These are phyloP conservation scores for Furcasterigmium furcatum DNA, from an alignment of 2,329 filamentous ascomycete species.

Conservation along the genomic window DNA sequence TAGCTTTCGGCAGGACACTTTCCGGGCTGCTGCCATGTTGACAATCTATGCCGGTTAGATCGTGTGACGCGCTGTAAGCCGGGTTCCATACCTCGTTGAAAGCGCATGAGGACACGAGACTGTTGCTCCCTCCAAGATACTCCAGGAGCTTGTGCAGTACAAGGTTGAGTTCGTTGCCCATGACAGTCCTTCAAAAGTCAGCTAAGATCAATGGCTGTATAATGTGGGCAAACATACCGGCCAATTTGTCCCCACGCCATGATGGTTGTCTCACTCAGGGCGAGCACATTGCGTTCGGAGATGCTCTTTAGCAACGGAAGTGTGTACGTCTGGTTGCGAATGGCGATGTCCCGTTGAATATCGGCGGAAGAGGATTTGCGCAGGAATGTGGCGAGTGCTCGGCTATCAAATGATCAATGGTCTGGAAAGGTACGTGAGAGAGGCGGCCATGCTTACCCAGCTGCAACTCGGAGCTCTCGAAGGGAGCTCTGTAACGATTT, in stretches of 20 bases:
- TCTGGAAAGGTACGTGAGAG: slow-evolving; percentile 3
- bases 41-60: slow-evolving; percentile 43
- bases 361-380: slow-evolving; percentile 27
- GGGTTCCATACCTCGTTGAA: slow-evolving; percentile 66
- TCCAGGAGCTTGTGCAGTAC: slow-evolving; percentile 81
- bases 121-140: slow-evolving; percentile 81
- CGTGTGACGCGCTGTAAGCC: background rate
- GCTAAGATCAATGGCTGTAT: background rate
- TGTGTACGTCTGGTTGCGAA: slow-evolving; percentile 65
- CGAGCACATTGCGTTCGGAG: slow-evolving; percentile 63
- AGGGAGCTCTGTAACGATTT: slow-evolving; percentile 79
- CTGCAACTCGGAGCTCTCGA: slow-evolving; percentile 79
- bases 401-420: slow-evolving; percentile 34
- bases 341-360: slow-evolving; percentile 38
- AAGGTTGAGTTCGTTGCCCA: slow-evolving; percentile 82
- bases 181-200: slow-evolving; percentile 50
- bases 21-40: slow-evolving; percentile 64
- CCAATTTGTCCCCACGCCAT: slow-evolving; percentile 85
- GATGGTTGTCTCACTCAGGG: slow-evolving; percentile 79
- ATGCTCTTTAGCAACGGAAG: slow-evolving; percentile 70
- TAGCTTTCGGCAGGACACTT: slow-evolving; percentile 61
- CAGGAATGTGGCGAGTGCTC: slow-evolving; percentile 65
- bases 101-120: slow-evolving; percentile 74
- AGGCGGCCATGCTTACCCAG: slow-evolving; percentile 50
- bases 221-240: slow-evolving; percentile 44